Evolutionary conservation across 2,329 filamentous ascomycete genomes (phyloP).

Genomic region (Claviceps humidiphila): DNA sequence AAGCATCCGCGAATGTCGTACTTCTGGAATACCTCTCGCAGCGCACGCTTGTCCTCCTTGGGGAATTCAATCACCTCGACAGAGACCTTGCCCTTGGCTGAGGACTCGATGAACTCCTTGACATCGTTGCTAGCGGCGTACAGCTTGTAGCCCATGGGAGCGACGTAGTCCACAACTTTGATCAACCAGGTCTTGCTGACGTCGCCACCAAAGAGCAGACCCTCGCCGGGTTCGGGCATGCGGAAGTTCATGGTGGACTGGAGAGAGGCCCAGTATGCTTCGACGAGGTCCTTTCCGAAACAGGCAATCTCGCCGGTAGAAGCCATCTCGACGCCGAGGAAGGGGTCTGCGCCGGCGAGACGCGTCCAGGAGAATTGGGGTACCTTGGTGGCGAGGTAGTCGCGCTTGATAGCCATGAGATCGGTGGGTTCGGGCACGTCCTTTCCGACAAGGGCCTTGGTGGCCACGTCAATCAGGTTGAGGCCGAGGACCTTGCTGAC

Average conservation of each 20-base stretch:
- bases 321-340: conserved; percentile 95
- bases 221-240: conserved; percentile 84
- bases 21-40: conserved; percentile 92
- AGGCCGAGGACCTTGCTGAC: conserved; percentile 91
- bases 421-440: conserved; percentile 75
- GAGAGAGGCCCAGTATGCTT: conserved; percentile 94
- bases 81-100: conserved; percentile 49
- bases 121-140: conserved; percentile 72
- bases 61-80: conserved; percentile 96
- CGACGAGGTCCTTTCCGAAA: conserved; percentile 89
- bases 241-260: conserved; percentile 99
- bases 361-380: conserved; percentile 99
- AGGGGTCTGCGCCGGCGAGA: conserved; percentile 91
- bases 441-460: conserved; percentile 77
- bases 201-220: conserved; percentile 88
- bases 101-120: conserved; percentile 69
- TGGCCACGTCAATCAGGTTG: conserved; percentile 95
- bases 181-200: conserved; percentile 56
- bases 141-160: conserved; percentile 87
- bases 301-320: conserved; percentile 97
- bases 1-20: conserved; percentile 93
- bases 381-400: conserved; percentile 94
- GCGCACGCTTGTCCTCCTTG: conserved; percentile 85
- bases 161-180: conserved; percentile 72
- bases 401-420: conserved; percentile 76